Base-by-base conservation (phyloP, 345 rosid species). In the Orychophragmus violaceus region DNA sequence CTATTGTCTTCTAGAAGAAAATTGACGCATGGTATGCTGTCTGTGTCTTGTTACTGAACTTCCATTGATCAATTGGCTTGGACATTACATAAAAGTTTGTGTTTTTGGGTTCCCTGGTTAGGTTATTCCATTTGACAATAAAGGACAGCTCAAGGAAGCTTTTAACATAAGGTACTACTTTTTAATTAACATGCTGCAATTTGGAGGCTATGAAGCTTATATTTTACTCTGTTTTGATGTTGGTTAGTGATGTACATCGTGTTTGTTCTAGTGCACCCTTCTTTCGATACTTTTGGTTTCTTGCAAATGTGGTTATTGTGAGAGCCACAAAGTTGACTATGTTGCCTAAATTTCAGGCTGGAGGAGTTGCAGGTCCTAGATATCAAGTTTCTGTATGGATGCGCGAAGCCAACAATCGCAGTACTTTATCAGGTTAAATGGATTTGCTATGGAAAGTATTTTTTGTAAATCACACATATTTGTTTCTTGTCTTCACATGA, bases 351-450 rank as follows among this genome's bases (percentile, higher is more conserved):
- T 66, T 85, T 76, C 58, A 93, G 97, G 90, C 84, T 88, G n/a
- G 92, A 90, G 79, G 96, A 90, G 79, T 92, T 94, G 72, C 96
- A 94, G 74, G 96, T 94, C 48, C 73, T 94, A 84, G 97, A 94
- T 79, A 90, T 94, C 72, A 90, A 94, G 77, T 94, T 94, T 84
- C 84, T 90, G 27, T 84, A 70, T 68, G 97, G 99, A 75, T 94
- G 96, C 79, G 48, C 80, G 3, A 94, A 88, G 73, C 97, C 98
- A 51, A 93, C 96, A 32, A 87, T 93, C 59, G 97, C 87, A 65
- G 96, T 93, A 59, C 90, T 93, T 55, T 93, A 90, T 73, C 96
- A 90, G 96, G 95, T 87, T 27, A 18, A 36, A 13, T 46, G 35
- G 17, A 23, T 57, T 22, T 58, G 58, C 41, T 33, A 49, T 22